phyloP scores from a whole-genome alignment of 2,329 filamentous ascomycete genomes.

The Alternaria brassicae region DNA sequence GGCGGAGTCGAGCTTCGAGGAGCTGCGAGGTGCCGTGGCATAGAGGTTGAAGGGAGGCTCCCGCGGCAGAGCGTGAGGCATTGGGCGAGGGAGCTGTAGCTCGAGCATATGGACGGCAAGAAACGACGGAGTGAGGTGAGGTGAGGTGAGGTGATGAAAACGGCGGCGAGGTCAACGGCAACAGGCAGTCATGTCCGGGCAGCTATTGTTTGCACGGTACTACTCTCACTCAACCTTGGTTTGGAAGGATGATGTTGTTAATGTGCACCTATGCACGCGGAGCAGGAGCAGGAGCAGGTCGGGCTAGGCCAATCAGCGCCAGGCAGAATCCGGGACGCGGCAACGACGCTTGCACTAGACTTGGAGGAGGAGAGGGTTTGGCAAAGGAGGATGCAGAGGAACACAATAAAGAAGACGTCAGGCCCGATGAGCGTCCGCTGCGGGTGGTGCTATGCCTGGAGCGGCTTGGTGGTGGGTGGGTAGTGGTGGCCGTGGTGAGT shows the following conservation, averaged over 20 bases:
- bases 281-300: slow-evolving; percentile 37
- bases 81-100: slow-evolving; percentile 51
- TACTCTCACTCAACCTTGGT: slow-evolving; percentile 20
- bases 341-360: slow-evolving; percentile 23
- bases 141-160: slow-evolving; percentile 15
- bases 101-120: slow-evolving; percentile 48
- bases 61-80: slow-evolving; percentile 50
- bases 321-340: slow-evolving; percentile 34
- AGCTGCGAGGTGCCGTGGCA: slow-evolving; percentile 30
- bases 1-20: slow-evolving; percentile 38
- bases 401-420: slow-evolving; percentile 30
- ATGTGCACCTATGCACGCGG: slow-evolving; percentile 25
- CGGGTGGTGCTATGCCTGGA: slow-evolving; percentile 20
- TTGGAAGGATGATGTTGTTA: slow-evolving; percentile 42
- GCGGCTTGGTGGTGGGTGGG: slow-evolving; percentile 22
- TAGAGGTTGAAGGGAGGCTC: slow-evolving; percentile 46
- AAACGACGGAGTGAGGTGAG: slow-evolving; percentile 5
- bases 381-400: slow-evolving; percentile 25
- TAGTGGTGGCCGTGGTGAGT: slow-evolving; percentile 6
- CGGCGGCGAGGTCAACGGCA: slow-evolving; percentile 22
- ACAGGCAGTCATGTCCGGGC: slow-evolving; percentile 21
- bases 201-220: slow-evolving; percentile 27
- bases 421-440: slow-evolving; percentile 10
- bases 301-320: slow-evolving; percentile 38
- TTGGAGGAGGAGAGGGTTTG: slow-evolving; percentile 17